Conservation (phyloP, 176 grass and related monocot species). For the Raddia distichophylla region DNA sequence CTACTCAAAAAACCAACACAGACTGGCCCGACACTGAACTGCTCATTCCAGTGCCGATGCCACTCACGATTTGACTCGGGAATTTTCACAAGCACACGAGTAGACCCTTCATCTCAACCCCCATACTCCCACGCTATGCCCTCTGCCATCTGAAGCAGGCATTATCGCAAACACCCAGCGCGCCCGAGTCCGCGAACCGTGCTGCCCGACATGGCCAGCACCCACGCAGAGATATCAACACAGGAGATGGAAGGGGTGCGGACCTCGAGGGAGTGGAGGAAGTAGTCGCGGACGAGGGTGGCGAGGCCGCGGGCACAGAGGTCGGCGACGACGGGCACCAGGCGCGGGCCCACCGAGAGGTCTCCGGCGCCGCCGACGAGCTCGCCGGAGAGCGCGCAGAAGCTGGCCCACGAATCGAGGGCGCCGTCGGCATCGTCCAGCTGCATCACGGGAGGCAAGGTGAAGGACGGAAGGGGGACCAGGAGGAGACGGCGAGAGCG, state of each 20-base stretch:
- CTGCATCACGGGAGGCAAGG: constrained; percentile 25
- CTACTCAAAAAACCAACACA: no score
- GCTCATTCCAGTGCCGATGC: neutral
- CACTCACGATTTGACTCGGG: neutral
- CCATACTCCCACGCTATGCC: neutral
- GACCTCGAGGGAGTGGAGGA: constrained; percentile 82
- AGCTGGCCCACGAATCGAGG: constrained; percentile 63
- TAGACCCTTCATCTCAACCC: neutral
- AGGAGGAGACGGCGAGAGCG: neutral
- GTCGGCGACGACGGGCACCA: constrained; percentile 49
- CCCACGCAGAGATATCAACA: neutral
- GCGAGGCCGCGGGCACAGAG: constrained; percentile 65
- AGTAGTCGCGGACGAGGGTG: constrained; percentile 70
- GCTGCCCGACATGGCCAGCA: neutral
- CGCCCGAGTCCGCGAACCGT: neutral
- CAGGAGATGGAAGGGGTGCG: neutral
- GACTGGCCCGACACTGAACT: neutral
- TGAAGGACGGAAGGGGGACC: no score
- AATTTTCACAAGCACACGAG: neutral
- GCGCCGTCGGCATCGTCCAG: constrained; percentile 52
- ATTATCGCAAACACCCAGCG: constrained; percentile 50
- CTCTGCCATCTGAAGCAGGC: neutral
- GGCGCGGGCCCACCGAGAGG: constrained; percentile 45
- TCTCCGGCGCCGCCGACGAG: constrained; percentile 53
- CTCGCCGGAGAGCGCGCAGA: constrained; percentile 53